phyloP scores from a whole-genome alignment of 2,329 filamentous ascomycete species.

The Tolypocladium inflatum region DNA sequence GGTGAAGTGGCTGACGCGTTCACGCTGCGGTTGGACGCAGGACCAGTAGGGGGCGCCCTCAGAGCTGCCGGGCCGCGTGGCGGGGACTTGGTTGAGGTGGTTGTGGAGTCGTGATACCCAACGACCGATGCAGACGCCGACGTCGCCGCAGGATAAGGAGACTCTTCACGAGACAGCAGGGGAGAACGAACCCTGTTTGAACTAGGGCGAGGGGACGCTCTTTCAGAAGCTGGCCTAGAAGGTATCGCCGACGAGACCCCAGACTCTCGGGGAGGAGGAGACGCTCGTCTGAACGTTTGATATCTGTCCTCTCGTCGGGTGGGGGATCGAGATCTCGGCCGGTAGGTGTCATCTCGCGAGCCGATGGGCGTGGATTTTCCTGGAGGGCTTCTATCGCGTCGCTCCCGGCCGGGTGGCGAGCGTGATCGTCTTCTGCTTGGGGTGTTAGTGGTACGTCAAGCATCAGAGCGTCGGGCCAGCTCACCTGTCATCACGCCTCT shows the following conservation, averaged over 20 bases:
- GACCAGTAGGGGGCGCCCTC: constrained; percentile 38
- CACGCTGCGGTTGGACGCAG: constrained; percentile 27
- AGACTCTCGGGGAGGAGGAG: constrained; percentile 37
- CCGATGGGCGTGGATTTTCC: constrained; percentile 16
- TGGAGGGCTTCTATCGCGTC: constrained; percentile 23
- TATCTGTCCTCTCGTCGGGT: constrained; percentile 37
- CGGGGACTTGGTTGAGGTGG: constrained; percentile 31
- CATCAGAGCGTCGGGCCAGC: neutral
- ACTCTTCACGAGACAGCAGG: constrained; percentile 31
- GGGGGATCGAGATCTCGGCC: constrained; percentile 42
- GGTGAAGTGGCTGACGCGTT: constrained; percentile 24
- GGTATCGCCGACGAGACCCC: constrained; percentile 39
- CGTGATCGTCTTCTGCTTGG: constrained; percentile 39
- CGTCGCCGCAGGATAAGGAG: constrained; percentile 18
- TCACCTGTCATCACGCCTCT: constrained; percentile 32
- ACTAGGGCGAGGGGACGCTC: constrained; percentile 41
- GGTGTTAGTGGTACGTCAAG: neutral
- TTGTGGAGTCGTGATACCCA: constrained; percentile 16
- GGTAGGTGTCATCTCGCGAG: constrained; percentile 33
- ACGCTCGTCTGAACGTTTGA: constrained; percentile 31
- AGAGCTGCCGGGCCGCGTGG: constrained; percentile 46
- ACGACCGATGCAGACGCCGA: constrained; percentile 12
- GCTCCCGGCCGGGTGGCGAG: constrained; percentile 42
- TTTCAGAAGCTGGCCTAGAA: constrained; percentile 40
- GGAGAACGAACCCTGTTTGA: constrained; percentile 38